Percentiles rank a stretch among this genome's conserved stretches.
Evolutionary conservation across 495 filamentous ascomycete genomes (phyloP).

Genomic region (Xylaria longipes): DNA sequence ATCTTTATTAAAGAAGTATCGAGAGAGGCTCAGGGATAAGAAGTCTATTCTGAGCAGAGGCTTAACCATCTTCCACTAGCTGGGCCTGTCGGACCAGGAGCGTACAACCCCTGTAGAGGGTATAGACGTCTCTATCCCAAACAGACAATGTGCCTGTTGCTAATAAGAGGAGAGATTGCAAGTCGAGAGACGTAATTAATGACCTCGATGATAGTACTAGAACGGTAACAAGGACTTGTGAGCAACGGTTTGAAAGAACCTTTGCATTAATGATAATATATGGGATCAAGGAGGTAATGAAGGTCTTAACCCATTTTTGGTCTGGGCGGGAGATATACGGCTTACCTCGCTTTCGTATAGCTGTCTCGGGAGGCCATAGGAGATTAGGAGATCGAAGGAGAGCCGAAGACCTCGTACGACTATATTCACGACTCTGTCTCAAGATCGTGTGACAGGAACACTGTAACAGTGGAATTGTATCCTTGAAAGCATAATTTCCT

Average conservation of each 20-base stretch:
- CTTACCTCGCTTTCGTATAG: too few species aligned
- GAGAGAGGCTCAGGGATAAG: background rate
- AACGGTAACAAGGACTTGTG: background rate
- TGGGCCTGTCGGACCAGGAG: too few species aligned
- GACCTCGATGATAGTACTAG: background rate
- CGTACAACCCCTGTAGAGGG: too few species aligned
- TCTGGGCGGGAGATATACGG: too few species aligned
- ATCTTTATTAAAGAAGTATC: background rate
- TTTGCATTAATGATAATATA: background rate
- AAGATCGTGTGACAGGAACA: background rate
- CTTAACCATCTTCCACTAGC: background rate
- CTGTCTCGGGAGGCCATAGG: background rate
- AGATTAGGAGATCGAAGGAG: background rate
- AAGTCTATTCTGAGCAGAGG: background rate
- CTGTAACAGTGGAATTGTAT: too few species aligned
- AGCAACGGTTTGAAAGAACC: background rate
- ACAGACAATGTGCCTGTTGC: too few species aligned
- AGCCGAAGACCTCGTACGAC: background rate
- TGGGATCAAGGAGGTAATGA: background rate
- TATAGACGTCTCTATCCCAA: too few species aligned
- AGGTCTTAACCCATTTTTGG: background rate
- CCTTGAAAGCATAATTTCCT: too few species aligned
- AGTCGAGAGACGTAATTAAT: background rate
- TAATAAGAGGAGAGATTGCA: too few species aligned
- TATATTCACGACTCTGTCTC: background rate